Conservation (phyloP, 108 stramenopile species). For the Mayamaea pseudoterrestris region DNA sequence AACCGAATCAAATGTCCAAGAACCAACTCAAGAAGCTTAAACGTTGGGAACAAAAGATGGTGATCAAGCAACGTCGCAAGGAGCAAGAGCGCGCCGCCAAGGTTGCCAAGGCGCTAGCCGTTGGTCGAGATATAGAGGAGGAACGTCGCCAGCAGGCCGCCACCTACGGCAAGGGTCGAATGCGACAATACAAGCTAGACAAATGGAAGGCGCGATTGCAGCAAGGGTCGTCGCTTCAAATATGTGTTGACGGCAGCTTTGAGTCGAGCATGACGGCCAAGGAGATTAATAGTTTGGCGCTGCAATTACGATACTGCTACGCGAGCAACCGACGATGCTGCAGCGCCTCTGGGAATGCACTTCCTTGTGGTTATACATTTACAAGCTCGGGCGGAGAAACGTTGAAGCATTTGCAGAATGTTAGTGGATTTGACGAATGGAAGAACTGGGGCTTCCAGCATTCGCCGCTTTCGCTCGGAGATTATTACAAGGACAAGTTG, state of each 20-base stretch:
- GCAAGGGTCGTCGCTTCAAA: constrained; percentile 14
- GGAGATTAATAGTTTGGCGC: constrained; percentile 50
- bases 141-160: constrained; percentile 25
- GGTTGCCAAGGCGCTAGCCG: constrained; percentile 43
- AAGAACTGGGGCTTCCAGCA: constrained; percentile 31
- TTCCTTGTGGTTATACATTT: constrained; percentile 38
- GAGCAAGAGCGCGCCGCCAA: constrained; percentile 40
- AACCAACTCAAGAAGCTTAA: constrained; percentile 48
- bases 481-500: constrained; percentile 26
- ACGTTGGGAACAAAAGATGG: constrained; percentile 42
- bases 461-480: constrained; percentile 27
- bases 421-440: constrained; percentile 73
- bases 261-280: constrained; percentile 53
- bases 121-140: constrained; percentile 55
- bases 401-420: constrained; percentile 37
- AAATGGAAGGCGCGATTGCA: constrained; percentile 41
- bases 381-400: constrained; percentile 32
- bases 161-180: constrained; percentile 35
- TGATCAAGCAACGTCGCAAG: constrained; percentile 48
- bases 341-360: constrained; percentile 13
- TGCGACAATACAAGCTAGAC: constrained; percentile 5
- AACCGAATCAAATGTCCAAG: constrained; percentile 47
- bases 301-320: constrained; percentile 66
- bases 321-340: constrained; percentile 44
- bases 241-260: constrained; percentile 67